Evolutionary conservation across 192 early-diverging fungal species (phyloP).

Genomic region (Haplosporangium gracile): DNA sequence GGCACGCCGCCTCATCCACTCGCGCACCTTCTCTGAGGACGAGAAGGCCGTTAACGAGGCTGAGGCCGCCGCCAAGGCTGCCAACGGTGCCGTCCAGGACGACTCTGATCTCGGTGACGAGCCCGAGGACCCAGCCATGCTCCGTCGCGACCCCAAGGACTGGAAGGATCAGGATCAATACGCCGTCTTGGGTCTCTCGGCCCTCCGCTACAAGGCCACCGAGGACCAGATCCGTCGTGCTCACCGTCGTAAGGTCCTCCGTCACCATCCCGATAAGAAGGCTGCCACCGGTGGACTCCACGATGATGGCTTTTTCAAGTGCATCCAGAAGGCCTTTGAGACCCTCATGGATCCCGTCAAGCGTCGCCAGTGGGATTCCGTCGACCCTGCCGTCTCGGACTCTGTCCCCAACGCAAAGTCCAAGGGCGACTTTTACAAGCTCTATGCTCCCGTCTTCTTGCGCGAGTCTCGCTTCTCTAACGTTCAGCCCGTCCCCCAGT

Average conservation of each 20-base stretch:
- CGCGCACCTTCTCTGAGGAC: conserved; percentile 73
- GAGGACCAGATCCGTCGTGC: conserved; percentile 95
- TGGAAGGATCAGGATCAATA: conserved; percentile 99
- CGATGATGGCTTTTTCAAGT: conserved; percentile 99
- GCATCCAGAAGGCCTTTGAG: conserved; percentile 95
- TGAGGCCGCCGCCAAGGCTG: conserved; percentile 55
- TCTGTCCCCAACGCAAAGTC: conserved; percentile 79
- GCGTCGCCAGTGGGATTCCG: conserved; percentile 96
- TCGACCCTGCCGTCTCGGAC: conserved; percentile 88
- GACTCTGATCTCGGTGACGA: conserved; percentile 86
- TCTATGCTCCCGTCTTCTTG: conserved; percentile 83
- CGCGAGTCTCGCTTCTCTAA: conserved; percentile 96
- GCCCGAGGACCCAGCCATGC: conserved; percentile 80
- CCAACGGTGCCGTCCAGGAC: conserved; percentile 55
- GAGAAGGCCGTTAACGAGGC: conserved; percentile 64
- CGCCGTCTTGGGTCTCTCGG: conserved; percentile 92
- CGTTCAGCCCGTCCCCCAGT: conserved; percentile 82
- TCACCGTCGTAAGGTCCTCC: conserved; percentile 93
- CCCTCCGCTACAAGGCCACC: conserved; percentile 88
- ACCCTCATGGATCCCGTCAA: conserved; percentile 90
- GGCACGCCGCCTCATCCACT: conserved; percentile 70
- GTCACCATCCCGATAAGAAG: conserved; percentile 99
- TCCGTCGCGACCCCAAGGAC: conserved; percentile 88
- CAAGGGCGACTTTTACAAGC: conserved; percentile 88
- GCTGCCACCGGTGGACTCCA: conserved; percentile 78